These are phyloP conservation scores for Quercus tomentella DNA, from an alignment of 331 rosid genomes.

Conservation along the genomic window DNA sequence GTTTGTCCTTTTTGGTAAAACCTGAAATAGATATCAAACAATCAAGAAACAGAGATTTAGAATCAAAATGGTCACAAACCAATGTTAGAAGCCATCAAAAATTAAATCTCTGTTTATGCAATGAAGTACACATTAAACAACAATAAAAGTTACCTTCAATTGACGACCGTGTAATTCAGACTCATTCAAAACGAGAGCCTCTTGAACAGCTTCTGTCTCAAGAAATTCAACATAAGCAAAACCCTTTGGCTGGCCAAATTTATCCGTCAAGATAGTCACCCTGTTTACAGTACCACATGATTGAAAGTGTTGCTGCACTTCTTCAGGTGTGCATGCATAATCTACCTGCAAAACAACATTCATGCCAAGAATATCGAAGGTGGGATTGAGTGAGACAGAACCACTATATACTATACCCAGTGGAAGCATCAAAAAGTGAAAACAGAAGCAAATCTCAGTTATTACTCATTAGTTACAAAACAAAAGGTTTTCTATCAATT, in stretches of 20 bases:
- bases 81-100: constrained; percentile 8
- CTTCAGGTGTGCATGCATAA: constrained; percentile 99
- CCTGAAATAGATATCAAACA: constrained; percentile 44
- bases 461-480: background rate
- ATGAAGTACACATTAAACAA: background rate
- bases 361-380: constrained; percentile 19
- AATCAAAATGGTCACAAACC: background rate
- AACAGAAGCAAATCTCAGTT: background rate
- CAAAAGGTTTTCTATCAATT: too few species aligned
- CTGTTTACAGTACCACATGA: constrained; percentile 96
- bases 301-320: constrained; percentile 99
- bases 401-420: background rate
- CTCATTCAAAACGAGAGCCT: constrained; percentile 77
- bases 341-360: constrained; percentile 67
- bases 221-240: constrained; percentile 94
- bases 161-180: constrained; percentile 95
- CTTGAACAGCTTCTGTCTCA: constrained; percentile 90
- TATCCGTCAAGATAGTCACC: constrained; percentile 94
- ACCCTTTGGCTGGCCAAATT: constrained; percentile 96
- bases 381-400: background rate
- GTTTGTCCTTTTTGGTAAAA: constrained; percentile 87
- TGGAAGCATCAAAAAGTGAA: background rate
- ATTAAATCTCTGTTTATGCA: background rate
- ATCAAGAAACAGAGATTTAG: constrained; percentile 11
- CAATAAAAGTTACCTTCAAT: constrained; percentile 56